Evolutionary conservation across 2,329 filamentous ascomycete species (phyloP).

Genomic region (Fusarium liriodendri): DNA sequence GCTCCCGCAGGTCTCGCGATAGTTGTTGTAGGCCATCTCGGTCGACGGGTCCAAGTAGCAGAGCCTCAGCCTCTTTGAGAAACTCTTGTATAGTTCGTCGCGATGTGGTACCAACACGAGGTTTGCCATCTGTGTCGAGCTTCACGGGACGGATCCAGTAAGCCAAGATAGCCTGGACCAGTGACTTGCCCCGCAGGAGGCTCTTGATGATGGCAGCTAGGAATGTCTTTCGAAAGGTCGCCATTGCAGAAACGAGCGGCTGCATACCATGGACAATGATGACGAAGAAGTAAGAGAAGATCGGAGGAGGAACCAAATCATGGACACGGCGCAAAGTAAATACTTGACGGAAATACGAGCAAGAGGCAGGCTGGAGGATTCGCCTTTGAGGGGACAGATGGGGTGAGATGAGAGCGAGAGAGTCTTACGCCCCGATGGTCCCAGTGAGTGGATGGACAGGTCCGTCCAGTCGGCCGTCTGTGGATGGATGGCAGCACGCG

Average conservation of each 20-base stretch:
- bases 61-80: conserved; percentile 65
- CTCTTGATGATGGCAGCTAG: conserved; percentile 67
- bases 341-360: conserved; percentile 29
- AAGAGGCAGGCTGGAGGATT: conserved; percentile 18
- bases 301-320: conserved; percentile 16
- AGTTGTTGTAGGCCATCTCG: conserved; percentile 59
- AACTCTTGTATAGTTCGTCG: conserved; percentile 60
- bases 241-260: conserved; percentile 68
- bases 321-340: conserved; percentile 41
- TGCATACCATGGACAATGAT: conserved; percentile 52
- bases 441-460: conserved; percentile 34
- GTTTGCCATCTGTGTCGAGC: conserved; percentile 44
- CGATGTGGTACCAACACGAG: conserved; percentile 30
- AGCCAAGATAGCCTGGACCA: conserved; percentile 67
- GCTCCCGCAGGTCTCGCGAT: conserved; percentile 61
- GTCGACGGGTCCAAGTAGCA: conserved; percentile 61
- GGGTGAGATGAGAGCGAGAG: conserved; percentile 36
- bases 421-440: conserved; percentile 39
- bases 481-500: conserved; percentile 33
- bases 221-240: conserved; percentile 65
- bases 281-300: conserved; percentile 14
- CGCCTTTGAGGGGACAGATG: conserved; percentile 23
- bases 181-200: conserved; percentile 68
- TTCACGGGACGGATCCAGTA: conserved; percentile 62
- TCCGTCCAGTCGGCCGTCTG: background rate